A percentile compares a stretch with the other conserved stretches of the same genome.
phyloP scores from a whole-genome alignment of 345 rosid species.

The Linum lewisii region DNA sequence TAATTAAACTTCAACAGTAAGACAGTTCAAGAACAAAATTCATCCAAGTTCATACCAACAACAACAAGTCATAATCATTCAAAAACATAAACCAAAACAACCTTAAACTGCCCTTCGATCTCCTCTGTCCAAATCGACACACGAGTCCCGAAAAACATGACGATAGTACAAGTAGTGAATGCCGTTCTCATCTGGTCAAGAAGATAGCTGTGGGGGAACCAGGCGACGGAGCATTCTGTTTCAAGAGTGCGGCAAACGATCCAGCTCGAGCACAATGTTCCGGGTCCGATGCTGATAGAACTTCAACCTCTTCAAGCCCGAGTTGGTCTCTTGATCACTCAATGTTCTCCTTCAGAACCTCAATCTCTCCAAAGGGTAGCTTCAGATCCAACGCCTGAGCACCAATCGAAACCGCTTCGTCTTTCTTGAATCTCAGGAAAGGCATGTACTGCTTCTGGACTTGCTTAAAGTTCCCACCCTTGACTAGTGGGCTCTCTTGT shows the following conservation, averaged over 20 bases:
- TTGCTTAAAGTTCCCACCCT: constrained; percentile 49
- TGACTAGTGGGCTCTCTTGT: constrained; percentile 40
- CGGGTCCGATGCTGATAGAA: constrained; percentile 40
- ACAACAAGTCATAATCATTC: no score
- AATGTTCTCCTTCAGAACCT: constrained; percentile 59
- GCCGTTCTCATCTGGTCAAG: constrained; percentile 26
- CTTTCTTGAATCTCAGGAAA: constrained; percentile 81
- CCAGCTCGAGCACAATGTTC: constrained; percentile 46
- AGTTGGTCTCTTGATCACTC: constrained; percentile 72
- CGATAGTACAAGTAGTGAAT: neutral
- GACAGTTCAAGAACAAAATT: no score
- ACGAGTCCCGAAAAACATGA: neutral
- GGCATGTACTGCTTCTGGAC: constrained; percentile 78
- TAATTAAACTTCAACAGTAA: neutral
- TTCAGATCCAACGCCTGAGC: constrained; percentile 62
- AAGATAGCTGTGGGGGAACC: constrained; percentile 79
- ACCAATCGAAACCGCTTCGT: constrained; percentile 60
- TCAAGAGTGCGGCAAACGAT: constrained; percentile 34
- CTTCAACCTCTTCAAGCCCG: constrained; percentile 53
- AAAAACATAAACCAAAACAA: no score
- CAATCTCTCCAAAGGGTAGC: constrained; percentile 81
- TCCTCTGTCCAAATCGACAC: no score
- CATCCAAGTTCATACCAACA: no score
- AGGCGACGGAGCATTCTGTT: constrained; percentile 72
- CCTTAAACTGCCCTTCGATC: no score